These are phyloP conservation scores for Tubosaeta brunneosetosa DNA, from an alignment of 768 basidiomycete species.

Conservation along the genomic window DNA sequence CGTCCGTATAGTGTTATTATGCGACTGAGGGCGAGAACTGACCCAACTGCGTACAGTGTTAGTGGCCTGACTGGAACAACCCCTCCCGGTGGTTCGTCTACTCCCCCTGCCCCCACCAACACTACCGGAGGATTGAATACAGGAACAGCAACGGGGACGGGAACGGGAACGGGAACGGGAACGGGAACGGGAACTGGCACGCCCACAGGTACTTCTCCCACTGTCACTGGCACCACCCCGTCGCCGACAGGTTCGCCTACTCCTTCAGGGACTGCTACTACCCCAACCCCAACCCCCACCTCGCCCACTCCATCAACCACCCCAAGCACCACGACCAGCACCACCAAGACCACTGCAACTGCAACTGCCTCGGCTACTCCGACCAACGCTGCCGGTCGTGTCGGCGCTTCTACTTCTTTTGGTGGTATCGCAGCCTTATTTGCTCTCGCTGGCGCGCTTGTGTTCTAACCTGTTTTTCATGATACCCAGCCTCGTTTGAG, in stretches of 20 bases:
- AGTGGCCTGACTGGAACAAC: constrained; percentile 54
- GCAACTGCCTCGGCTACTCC: constrained; percentile 13
- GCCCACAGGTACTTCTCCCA: constrained; percentile 14
- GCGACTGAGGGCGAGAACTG: neutral
- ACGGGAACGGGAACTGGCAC: neutral
- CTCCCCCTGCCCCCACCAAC: constrained; percentile 1
- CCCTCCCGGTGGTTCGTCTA: constrained; percentile 20
- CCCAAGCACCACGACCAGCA: constrained; percentile 23
- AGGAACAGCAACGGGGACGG: too few species aligned
- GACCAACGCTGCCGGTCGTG: constrained; percentile 18
- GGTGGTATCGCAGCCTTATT: constrained; percentile 17
- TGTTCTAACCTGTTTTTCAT: constrained; percentile 8
- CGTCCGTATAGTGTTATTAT: constrained; percentile 33
- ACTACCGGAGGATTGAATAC: neutral
- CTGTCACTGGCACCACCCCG: neutral
- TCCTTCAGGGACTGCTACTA: constrained; percentile 16
- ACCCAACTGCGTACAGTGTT: constrained; percentile 36
- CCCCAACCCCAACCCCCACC: constrained; percentile 30
- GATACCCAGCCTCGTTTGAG: constrained; percentile 7
- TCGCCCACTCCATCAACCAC: constrained; percentile 26
- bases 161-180: too few species aligned
- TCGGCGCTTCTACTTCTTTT: constrained; percentile 19
- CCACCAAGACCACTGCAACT: constrained; percentile 14
- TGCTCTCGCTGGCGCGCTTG: constrained; percentile 19
- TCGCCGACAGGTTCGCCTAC: constrained; percentile 10